phyloP scores from a whole-genome alignment of 75 land plant species.

The Sequoia sempervirens region DNA sequence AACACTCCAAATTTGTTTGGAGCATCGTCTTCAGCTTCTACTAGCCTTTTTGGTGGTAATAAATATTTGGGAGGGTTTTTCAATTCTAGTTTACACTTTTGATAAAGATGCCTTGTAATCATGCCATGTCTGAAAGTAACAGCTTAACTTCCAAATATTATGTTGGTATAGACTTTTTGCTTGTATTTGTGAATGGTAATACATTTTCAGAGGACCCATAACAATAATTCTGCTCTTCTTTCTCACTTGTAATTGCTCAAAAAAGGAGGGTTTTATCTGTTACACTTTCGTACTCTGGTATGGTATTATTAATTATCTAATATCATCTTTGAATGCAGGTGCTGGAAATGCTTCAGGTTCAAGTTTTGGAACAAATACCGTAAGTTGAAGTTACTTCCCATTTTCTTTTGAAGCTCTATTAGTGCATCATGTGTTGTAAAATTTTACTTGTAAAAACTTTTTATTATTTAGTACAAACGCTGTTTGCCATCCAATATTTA shows the following conservation, averaged over 20 bases:
- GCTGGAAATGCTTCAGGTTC: slow-evolving; percentile 54
- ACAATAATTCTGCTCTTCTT: background rate
- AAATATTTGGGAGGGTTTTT: background rate
- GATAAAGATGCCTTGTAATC: slow-evolving; percentile 5
- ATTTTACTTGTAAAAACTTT: background rate
- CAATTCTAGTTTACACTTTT: background rate
- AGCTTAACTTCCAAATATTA: background rate
- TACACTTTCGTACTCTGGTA: background rate
- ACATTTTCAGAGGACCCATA: background rate
- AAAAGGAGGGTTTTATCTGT: background rate
- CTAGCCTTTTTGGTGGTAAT: slow-evolving; percentile 20
- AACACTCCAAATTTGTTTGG: slow-evolving; percentile 21
- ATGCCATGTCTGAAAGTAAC: background rate
- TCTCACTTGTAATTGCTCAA: background rate
- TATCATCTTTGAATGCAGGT: slow-evolving; percentile 19
- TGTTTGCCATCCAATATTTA: background rate
- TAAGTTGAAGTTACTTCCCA: slow-evolving; percentile 19
- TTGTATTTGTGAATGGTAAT: background rate
- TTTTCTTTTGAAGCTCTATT: background rate
- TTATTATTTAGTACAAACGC: background rate
- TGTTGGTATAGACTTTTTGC: slow-evolving; percentile 7
- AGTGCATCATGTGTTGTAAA: background rate
- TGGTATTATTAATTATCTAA: slow-evolving; percentile 4
- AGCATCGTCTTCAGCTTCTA: slow-evolving; percentile 16
- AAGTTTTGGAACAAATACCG: slow-evolving; percentile 52